These are phyloP conservation scores for Eurotiales sp. DNA, from an alignment of 2,329 filamentous ascomycete species.

Conservation along the genomic window DNA sequence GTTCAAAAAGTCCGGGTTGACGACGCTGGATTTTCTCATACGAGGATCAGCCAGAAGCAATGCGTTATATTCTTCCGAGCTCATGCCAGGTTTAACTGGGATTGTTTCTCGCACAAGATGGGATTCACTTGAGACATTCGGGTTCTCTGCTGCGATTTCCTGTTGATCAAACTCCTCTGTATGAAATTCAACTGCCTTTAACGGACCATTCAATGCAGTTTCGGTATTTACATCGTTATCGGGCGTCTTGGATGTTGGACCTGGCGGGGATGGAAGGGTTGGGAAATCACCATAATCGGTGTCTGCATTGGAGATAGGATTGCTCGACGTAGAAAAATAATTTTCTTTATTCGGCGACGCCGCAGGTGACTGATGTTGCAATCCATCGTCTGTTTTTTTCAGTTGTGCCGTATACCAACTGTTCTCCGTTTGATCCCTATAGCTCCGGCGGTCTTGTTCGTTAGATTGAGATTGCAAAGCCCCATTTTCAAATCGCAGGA, in stretches of 20 bases:
- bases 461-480: slow-evolving; percentile 65
- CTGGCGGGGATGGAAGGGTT: slow-evolving; percentile 22
- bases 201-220: not conserved
- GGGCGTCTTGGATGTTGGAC: not conserved
- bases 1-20: slow-evolving; percentile 88
- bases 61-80: slow-evolving; percentile 90
- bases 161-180: not conserved
- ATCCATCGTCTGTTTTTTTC: slow-evolving; percentile 35
- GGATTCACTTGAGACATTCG: not conserved
- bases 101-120: slow-evolving; percentile 16
- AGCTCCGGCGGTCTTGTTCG: slow-evolving; percentile 55
- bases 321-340: slow-evolving; percentile 2
- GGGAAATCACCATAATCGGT: slow-evolving; percentile 42
- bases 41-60: slow-evolving; percentile 77
- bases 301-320: slow-evolving; percentile 18
- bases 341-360: slow-evolving; percentile 22
- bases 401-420: slow-evolving; percentile 82
- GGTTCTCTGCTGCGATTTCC: not conserved
- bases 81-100: slow-evolving; percentile 52
- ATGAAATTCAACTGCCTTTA: not conserved
- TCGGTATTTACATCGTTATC: not conserved
- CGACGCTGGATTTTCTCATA: slow-evolving; percentile 81
- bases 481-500: slow-evolving; percentile 62
- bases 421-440: slow-evolving; percentile 73
- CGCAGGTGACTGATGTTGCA: slow-evolving; percentile 22